Evolutionary conservation across 495 filamentous ascomycete species (phyloP).

Genomic region (Oidiodendron maius): DNA sequence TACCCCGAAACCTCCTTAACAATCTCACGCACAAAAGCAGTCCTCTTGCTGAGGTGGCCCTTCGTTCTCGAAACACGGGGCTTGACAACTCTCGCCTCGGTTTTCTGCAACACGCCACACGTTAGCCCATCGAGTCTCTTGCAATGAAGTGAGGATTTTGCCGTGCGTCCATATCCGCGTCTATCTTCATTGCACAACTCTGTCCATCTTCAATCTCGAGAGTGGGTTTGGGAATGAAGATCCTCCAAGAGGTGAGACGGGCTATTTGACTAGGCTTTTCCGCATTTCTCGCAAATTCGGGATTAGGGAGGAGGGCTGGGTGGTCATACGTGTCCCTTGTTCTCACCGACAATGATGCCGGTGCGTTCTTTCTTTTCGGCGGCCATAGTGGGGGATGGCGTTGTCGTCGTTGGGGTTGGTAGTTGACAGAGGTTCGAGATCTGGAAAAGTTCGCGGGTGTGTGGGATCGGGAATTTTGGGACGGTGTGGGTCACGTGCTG

Average conservation of each 20-base stretch:
- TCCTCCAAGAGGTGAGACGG: constrained; percentile 47
- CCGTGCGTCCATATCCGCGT: not conserved
- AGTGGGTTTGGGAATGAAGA: constrained; percentile 43
- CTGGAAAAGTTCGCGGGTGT: constrained; percentile 16
- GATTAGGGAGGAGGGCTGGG: constrained; percentile 33
- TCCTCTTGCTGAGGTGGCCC: constrained; percentile 87
- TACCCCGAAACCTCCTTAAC: constrained; percentile 93
- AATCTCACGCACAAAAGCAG: constrained; percentile 88
- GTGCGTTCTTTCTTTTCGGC: constrained; percentile 51
- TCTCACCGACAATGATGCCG: constrained; percentile 76
- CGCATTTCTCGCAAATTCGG: no score
- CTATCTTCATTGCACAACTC: constrained; percentile 23
- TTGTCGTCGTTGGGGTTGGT: constrained; percentile 15
- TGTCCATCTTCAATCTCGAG: not conserved
- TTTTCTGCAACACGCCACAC: constrained; percentile 58
- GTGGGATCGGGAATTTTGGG: not conserved
- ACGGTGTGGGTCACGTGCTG: constrained; percentile 12
- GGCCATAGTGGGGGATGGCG: constrained; percentile 41
- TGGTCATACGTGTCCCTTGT: constrained; percentile 80
- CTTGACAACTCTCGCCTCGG: constrained; percentile 80
- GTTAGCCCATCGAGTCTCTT: constrained; percentile 41
- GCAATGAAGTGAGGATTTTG: constrained; percentile 14
- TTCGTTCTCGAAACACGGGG: constrained; percentile 82
- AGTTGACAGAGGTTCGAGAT: constrained; percentile 1
- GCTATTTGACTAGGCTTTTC: constrained; percentile 62